phyloP scores from a whole-genome alignment of 2,329 filamentous ascomycete species.

The Thielaviopsis punctulata region DNA sequence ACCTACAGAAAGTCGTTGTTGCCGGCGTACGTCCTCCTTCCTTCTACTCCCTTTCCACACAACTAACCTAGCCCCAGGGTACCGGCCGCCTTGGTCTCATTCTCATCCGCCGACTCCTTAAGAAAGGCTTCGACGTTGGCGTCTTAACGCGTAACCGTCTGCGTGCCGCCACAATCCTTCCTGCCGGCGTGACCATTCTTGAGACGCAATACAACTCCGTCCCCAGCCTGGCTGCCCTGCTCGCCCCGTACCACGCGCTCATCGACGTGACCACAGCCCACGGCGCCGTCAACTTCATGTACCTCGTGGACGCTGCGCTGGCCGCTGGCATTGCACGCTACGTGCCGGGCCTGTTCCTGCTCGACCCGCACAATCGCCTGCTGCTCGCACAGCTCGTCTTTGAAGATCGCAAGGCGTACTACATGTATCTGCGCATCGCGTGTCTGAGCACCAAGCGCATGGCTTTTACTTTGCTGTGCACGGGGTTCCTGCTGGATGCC shows the following conservation, averaged over 20 bases:
- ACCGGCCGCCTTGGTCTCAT: background rate
- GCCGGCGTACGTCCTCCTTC: background rate
- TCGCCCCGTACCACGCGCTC: background rate
- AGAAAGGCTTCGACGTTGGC: background rate
- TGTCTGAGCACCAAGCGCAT: background rate
- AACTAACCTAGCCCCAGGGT: background rate
- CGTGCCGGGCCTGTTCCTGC: background rate
- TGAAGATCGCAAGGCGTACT: background rate
- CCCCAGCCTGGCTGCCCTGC: background rate
- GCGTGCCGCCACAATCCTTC: background rate
- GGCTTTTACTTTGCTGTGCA: background rate
- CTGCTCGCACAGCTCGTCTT: background rate
- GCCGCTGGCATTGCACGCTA: conserved; percentile 2
- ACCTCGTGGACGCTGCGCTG: background rate
- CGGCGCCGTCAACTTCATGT: background rate
- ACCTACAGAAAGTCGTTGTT: background rate
- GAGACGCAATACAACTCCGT: conserved; percentile 2
- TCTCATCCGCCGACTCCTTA: background rate
- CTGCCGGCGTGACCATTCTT: background rate
- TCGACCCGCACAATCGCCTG: background rate
- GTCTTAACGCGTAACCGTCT: background rate
- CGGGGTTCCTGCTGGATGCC: background rate
- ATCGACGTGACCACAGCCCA: background rate
- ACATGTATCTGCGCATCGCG: background rate
- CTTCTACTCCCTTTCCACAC: background rate